Evolutionary conservation across 148 eudicot genomes (phyloP), one percentile per base, ranked within the genome.

Genomic region (Chenopodium album): DNA sequence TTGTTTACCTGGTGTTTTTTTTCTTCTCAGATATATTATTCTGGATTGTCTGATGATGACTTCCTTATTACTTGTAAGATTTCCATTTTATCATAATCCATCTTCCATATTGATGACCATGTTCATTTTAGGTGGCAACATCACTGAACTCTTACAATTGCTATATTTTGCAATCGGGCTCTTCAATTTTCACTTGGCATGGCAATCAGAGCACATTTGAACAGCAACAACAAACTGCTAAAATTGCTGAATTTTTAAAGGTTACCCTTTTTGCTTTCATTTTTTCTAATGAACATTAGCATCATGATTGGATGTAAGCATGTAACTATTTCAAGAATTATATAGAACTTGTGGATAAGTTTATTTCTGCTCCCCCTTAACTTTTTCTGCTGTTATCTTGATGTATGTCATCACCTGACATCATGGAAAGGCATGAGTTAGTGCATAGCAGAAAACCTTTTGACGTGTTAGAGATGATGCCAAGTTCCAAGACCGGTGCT

Each of bases 181-280:
- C 92, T 81, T 87, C 97, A 84, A 56, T 87, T 65, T 97, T 94
- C 79, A 85, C 74, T 65, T 97, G 99, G 99, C 97, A 92, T 81
- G 99, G 99, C 76, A 91, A 84, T 85, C 97, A 97, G 76, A 90
- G 98, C 84, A 85, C 93, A 71, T 90, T 88, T 84, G 98, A 97
- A 86, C 99, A 92, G 88, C 99, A 97, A 82, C 97, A 97, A 83
- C 80, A 90, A 73, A 96, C 92, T 52, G 84, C 90, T 52, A 94
- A 91, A 86, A 82, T 97, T 85, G 97, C 97, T 44, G 99, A 94
- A 46, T 89, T 94, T 90, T 86, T 97, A 82, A 94, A 94, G 94
- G 99, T 94, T 46, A 84, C 77, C 84, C 71, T 12, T 64, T 88
- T 65, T 28, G 68, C 77, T 59, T 77, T 50, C 19, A 11, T 19